phyloP scores from a whole-genome alignment of 495 filamentous ascomycete species.

The Lophiostoma macrostomum region DNA sequence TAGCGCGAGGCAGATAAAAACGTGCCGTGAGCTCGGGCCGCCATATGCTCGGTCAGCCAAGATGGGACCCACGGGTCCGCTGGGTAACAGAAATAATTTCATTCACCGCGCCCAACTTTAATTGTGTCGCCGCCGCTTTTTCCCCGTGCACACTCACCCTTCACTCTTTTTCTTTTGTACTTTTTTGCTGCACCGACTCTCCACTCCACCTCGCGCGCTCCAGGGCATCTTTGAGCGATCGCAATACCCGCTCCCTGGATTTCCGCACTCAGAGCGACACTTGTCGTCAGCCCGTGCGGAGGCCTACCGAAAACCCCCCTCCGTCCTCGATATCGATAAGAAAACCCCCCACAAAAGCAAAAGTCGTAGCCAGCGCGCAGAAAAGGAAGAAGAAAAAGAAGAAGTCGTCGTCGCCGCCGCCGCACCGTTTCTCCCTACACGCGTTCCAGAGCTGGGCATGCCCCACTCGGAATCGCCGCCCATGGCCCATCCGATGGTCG shows the following conservation, averaged over 20 bases:
- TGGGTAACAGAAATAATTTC: constrained; percentile 13
- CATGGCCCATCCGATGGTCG: constrained; percentile 56
- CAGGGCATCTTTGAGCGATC: too few relatives aligned
- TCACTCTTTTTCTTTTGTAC: not conserved
- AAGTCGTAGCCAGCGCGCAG: too few relatives aligned
- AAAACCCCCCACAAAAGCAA: constrained; percentile 4
- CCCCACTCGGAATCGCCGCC: constrained; percentile 62
- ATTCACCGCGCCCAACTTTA: constrained; percentile 18
- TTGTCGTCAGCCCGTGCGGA: not conserved
- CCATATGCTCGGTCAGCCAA: not conserved
- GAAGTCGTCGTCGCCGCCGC: too few relatives aligned
- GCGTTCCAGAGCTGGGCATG: constrained; percentile 46
- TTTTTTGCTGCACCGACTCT: constrained; percentile 10
- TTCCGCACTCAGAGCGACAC: not conserved
- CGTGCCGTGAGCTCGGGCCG: not conserved
- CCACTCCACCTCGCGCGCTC: constrained; percentile 9
- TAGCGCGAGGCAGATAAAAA: too few relatives aligned
- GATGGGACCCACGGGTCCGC: not conserved
- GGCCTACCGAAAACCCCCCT: constrained; percentile 8
- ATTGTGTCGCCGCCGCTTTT: constrained; percentile 3
- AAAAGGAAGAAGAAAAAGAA: too few relatives aligned
- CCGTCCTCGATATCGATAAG: constrained; percentile 17
- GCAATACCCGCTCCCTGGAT: too few relatives aligned
- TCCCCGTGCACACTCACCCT: not conserved
- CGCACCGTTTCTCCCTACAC: not conserved